These are phyloP conservation scores for Phialocephala subalpina DNA, from an alignment of 2,329 filamentous ascomycete genomes.

Conservation along the genomic window DNA sequence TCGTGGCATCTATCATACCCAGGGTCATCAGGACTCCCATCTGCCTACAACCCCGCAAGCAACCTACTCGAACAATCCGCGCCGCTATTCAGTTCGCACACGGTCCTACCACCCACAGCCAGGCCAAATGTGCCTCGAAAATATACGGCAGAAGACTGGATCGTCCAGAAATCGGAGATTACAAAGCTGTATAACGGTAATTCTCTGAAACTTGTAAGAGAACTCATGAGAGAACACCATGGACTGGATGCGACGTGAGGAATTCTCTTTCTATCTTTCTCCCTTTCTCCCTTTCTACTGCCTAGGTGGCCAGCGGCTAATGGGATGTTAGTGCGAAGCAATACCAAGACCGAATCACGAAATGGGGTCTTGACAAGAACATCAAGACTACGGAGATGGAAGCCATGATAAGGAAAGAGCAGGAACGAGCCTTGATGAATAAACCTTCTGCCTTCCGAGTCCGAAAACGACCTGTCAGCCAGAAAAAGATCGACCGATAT, in stretches of 20 bases:
- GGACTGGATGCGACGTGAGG: conserved; percentile 20
- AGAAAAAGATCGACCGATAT: conserved; percentile 21
- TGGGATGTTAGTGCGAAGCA: conserved; percentile 19
- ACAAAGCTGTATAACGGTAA: conserved; percentile 16
- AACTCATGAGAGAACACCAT: conserved; percentile 21
- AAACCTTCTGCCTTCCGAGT: conserved; percentile 19
- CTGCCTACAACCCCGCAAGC: background rate
- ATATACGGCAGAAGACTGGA: conserved; percentile 22
- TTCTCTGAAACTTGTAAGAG: conserved; percentile 14
- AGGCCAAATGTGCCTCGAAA: conserved; percentile 11
- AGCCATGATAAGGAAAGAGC: conserved; percentile 17
- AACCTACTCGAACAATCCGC: conserved; percentile 2
- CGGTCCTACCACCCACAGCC: background rate
- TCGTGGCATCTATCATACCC: background rate
- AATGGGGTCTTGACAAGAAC: conserved; percentile 24
- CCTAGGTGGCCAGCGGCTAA: background rate
- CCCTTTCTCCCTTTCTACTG: no score
- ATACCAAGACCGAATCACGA: conserved; percentile 24
- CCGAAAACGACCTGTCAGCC: conserved; percentile 11
- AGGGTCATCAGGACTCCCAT: background rate
- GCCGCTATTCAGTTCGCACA: background rate
- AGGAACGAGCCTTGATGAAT: conserved; percentile 16
- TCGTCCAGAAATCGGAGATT: conserved; percentile 16
- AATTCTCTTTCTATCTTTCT: background rate
- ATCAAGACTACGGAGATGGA: conserved; percentile 20